Base-by-base conservation (phyloP, 179 eudicot species). In the Carnegiea gigantea region DNA sequence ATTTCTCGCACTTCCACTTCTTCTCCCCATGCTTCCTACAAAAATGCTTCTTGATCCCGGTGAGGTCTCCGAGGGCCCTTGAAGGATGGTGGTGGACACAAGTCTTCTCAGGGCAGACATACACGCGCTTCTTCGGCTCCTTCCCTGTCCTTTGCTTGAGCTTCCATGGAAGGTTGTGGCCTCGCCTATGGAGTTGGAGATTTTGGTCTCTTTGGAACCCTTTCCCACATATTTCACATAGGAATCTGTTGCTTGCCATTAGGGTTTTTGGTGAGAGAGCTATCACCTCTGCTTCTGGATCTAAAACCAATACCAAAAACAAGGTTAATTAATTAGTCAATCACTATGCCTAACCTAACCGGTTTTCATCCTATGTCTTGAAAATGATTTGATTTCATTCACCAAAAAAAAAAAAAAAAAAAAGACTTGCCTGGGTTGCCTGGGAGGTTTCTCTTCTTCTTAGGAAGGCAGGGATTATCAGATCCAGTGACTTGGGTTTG, bases 391-490 rank as follows among this genome's bases (percentile, higher is more conserved):
- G 62, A 4, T 54, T 14, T 17, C 23, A 38, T 7, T 5, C 6
- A 40, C 44, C 2, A 2, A 40, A 40, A 40, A 43, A 30, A 18
- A 18, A 33, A 49, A 36, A 40, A 40, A 43, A 30, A n/a, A n/a
- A 33, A 49, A 36, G 59, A 64, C 82, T 81, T 88, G 81, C 98
- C 98, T 88, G 98, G 98, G 78, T 85, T 94, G 64, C 98, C 98
- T 46, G 98, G 98, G 83, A 94, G 97, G 85, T 89, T 94, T 87
- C 98, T 89, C 85, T 92, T 92, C 89, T 90, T 94, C 93, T 92
- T 94, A 74, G 91, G 91, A 73, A 88, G 88, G 80, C 80, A 40
- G 88, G 81, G 75, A 60, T 78, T 81, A 77, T 87, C 88, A 77
- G 93, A 88, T 89, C 86, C 95, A 82, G 48, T 74, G 48, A 78